Evolutionary conservation across 1,139 yeast species (phyloP), one percentile per base, ranked within the genome.

Genomic region (Yamadazyma kanchanaburiensis): DNA sequence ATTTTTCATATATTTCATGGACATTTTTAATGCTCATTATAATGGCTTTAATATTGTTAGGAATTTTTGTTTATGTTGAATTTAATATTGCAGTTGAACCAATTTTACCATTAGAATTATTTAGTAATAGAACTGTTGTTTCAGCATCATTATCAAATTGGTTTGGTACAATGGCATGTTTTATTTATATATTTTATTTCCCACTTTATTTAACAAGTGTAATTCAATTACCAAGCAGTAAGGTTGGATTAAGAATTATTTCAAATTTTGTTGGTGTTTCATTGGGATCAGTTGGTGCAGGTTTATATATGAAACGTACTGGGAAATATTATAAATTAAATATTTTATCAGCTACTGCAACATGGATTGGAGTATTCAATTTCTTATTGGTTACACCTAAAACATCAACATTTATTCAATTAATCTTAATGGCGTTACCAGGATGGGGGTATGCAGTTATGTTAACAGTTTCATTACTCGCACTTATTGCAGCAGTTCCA

Each of bases 181-280:
- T 74, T 46, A 59, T 81, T 5, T 60, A 66, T 24, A 54, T 77
- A 27, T 84, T 72, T 53, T 81, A 77, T 49, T 62, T 77, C 3
- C 94, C 94, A 2, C 62, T 84, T 22, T 79, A 70, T 47, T 74
- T 73, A 48, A 62, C 80, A 5, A 61, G 85, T 0, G 84, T 80
- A 0, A 58, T 68, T 58, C 61, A 69, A 29, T 58, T 77, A 42
- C 46, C 71, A 6, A 72, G 88, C 2, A 70, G 80, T 11, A 68
- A 72, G 34, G 74, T 78, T 30, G 91, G 94, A 4, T 55, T 67
- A 37, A 66, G 88, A 38, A 59, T 80, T 30, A 55, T 79, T 10
- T 80, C 84, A 13, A 81, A 79, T 51, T 82, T 82, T 51, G 53
- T 80, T 30, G 84, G 85, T n/a, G 77, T 77, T 7, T 74, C 87